Percentiles rank a stretch among this genome's conserved stretches.
These are phyloP conservation scores for Mycena filopes DNA, from an alignment of 768 basidiomycete genomes.

Conservation along the genomic window DNA sequence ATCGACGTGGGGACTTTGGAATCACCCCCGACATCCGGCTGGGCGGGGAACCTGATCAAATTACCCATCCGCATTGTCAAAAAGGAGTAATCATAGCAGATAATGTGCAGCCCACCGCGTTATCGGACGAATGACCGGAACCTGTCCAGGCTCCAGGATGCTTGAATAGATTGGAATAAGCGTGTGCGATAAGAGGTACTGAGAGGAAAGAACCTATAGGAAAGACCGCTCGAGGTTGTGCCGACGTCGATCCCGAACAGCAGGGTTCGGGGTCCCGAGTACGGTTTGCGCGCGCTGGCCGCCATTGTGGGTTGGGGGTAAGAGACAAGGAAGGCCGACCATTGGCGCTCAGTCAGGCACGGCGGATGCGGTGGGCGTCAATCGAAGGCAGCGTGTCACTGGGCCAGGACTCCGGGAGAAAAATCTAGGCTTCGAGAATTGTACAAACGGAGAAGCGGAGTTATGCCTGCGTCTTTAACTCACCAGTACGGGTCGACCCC, in stretches of 20 bases:
- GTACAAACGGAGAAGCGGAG: no score
- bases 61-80: background rate
- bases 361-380: constrained; percentile 10
- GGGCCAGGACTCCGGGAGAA: no score
- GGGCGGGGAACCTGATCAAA: constrained; percentile 25
- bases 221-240: constrained; percentile 56
- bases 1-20: constrained; percentile 34
- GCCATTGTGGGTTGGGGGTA: background rate
- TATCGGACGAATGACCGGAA: constrained; percentile 50
- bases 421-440: no score
- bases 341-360: background rate
- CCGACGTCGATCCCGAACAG: constrained; percentile 65
- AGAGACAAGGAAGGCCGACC: background rate
- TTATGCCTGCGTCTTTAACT: no score
- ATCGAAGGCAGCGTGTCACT: background rate
- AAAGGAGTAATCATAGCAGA: background rate
- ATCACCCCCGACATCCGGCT: constrained; percentile 25
- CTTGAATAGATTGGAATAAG: constrained; percentile 19
- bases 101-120: constrained; percentile 38
- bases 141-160: constrained; percentile 48
- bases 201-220: constrained; percentile 24
- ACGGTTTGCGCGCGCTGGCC: constrained; percentile 42
- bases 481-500: no score
- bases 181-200: background rate
- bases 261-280: constrained; percentile 55